Base-by-base conservation (phyloP, 768 basidiomycete genomes). In the Auriscalpium orientale region DNA sequence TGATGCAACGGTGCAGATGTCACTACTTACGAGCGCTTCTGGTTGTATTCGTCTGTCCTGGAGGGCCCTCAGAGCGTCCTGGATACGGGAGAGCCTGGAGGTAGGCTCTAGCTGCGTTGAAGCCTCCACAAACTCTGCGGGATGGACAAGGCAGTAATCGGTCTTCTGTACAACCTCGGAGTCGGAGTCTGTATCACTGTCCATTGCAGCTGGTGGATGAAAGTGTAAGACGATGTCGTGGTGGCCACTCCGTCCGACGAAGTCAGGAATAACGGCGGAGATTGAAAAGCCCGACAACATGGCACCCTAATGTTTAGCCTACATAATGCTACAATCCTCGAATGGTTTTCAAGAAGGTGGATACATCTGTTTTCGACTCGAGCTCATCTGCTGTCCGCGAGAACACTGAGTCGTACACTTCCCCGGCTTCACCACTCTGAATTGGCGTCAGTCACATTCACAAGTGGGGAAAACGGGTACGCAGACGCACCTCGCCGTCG, bases 321-420 rank as follows among this genome's bases (percentile, higher is more conserved):
- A 28, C 4, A 28, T 28, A 28, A 28, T 28, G 49, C 55, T 47
- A 62, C 46, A 57, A 52, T 18, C 54, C 55, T 15, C 40, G 49
- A 22, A 60, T 60, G 12, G 46, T 55, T 64, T 75, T 80, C 53
- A 87, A 70, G 68, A 83, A 85, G 4, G 74, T 68, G 45, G 79
- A 75, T 43, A 85, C 72, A 63, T 80, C 75, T 54, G 79, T 79
- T 65, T 76, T 78, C 67, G 80, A 81, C 61, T 77, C 71, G 58
- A 89, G 68, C 50, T 67, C 61, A 20, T 77, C 75, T 28, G 74
- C 72, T 56, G 66, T 82, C 55, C 71, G 76, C 21, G 88, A 88
- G 67, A 89, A 83, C 34, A 91, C 60, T 4, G 79, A 69, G 59
- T 86, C 82, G 56, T 88, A 82, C 8, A 75, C 74, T 37, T 75